Evolutionary conservation across 1,284 basidiomycete species (phyloP).

Genomic region (Trametes polyzona): DNA sequence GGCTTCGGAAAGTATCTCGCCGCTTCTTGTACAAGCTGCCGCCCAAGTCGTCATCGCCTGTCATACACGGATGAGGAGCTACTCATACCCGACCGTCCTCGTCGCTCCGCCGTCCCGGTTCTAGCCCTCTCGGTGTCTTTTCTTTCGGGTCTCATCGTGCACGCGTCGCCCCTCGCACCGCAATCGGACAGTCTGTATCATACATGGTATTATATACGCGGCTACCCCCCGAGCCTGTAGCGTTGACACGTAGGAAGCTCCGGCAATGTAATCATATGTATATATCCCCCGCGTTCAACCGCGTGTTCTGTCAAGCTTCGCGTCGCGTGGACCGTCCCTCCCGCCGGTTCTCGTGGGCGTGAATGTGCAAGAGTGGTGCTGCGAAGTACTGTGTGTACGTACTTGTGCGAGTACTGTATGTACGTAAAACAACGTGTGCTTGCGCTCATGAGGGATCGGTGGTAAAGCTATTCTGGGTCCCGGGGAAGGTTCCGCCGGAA

Average conservation of each 20-base stretch:
- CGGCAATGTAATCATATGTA: background rate
- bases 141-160: conserved; percentile 9
- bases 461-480: background rate
- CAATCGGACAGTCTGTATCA: conserved; percentile 11
- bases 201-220: conserved; percentile 8
- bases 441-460: background rate
- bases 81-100: conserved; percentile 14
- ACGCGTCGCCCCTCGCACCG: background rate
- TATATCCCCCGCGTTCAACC: background rate
- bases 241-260: background rate
- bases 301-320: background rate
- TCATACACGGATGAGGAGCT: conserved; percentile 13
- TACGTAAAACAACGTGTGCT: too few species aligned
- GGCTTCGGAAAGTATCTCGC: conserved; percentile 23
- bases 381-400: too few species aligned
- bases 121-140: conserved; percentile 1
- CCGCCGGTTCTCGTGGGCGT: too few species aligned
- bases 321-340: too few species aligned
- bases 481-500: background rate
- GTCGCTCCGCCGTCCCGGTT: background rate
- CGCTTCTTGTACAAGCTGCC: conserved; percentile 22
- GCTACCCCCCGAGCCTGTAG: conserved; percentile 9
- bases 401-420: too few species aligned
- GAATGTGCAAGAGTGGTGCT: too few species aligned
- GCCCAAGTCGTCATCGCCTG: conserved; percentile 21